A percentile compares a stretch with the other conserved stretches of the same genome.
These are phyloP conservation scores for Lathyrus tuberosus DNA, from an alignment of 306 rosid species.

Conservation along the genomic window DNA sequence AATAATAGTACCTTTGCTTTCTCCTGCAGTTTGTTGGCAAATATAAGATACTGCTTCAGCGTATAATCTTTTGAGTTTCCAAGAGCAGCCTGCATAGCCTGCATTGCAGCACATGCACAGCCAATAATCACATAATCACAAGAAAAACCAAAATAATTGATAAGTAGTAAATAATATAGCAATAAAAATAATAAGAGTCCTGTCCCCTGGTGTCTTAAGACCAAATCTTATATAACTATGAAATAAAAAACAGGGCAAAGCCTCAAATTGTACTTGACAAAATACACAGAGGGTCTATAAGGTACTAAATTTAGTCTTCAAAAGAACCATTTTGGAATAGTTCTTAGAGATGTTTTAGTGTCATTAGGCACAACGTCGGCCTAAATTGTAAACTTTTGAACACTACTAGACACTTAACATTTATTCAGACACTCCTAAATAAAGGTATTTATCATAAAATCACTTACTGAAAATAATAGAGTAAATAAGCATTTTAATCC, in stretches of 20 bases:
- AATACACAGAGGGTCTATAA: background rate
- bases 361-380: background rate
- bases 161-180: background rate
- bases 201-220: background rate
- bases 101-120: constrained; percentile 38
- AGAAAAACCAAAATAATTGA: background rate
- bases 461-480: background rate
- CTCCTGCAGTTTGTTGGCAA: constrained; percentile 55
- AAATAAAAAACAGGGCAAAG: background rate
- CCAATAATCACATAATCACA: constrained; percentile 11
- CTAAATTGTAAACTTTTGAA: background rate
- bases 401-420: background rate
- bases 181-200: background rate
- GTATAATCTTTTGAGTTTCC: constrained; percentile 82
- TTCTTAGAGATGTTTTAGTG: background rate
- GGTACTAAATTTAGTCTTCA: background rate
- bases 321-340: background rate
- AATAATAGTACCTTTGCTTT: constrained; percentile 69
- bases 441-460: background rate
- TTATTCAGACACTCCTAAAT: background rate
- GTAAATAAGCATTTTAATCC: background rate
- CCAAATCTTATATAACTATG: background rate
- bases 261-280: background rate
- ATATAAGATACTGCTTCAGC: constrained; percentile 79
- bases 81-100: constrained; percentile 86